Conservation (phyloP, 2,329 filamentous ascomycete genomes). For the Verticillium nubilum region DNA sequence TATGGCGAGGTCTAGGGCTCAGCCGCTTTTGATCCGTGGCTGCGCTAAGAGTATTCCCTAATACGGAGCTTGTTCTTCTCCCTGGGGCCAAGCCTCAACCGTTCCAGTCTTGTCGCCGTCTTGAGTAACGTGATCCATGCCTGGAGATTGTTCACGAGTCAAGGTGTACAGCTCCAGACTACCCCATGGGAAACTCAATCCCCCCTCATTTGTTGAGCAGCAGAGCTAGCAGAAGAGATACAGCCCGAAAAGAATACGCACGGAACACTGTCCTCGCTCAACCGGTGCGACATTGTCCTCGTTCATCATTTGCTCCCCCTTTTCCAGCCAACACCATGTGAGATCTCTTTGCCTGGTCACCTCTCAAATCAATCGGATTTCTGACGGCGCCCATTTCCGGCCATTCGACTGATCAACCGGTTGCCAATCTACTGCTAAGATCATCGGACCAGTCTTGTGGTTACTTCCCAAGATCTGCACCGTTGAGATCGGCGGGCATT, state of each 20-base stretch:
- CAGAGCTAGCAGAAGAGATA: too few relatives aligned
- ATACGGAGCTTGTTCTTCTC: neutral
- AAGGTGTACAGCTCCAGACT: conserved; percentile 6
- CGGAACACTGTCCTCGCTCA: neutral
- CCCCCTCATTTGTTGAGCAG: too few relatives aligned
- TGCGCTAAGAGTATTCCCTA: neutral
- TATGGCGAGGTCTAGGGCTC: neutral
- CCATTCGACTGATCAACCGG: neutral
- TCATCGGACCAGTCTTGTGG: neutral
- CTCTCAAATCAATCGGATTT: neutral
- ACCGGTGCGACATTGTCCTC: neutral
- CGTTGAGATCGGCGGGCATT: neutral
- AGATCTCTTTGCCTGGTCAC: neutral
- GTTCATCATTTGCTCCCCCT: neutral
- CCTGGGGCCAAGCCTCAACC: neutral
- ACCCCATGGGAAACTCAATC: conserved; percentile 9
- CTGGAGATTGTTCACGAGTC: neutral
- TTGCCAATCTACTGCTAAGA: neutral
- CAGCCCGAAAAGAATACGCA: too few relatives aligned
- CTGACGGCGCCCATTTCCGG: neutral
- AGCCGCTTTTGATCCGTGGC: neutral
- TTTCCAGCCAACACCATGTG: neutral
- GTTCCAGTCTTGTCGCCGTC: neutral
- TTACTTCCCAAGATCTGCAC: neutral
- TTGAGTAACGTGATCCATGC: neutral